Evolutionary conservation across 345 rosid genomes (phyloP).

Genomic region (Salix dunnii): DNA sequence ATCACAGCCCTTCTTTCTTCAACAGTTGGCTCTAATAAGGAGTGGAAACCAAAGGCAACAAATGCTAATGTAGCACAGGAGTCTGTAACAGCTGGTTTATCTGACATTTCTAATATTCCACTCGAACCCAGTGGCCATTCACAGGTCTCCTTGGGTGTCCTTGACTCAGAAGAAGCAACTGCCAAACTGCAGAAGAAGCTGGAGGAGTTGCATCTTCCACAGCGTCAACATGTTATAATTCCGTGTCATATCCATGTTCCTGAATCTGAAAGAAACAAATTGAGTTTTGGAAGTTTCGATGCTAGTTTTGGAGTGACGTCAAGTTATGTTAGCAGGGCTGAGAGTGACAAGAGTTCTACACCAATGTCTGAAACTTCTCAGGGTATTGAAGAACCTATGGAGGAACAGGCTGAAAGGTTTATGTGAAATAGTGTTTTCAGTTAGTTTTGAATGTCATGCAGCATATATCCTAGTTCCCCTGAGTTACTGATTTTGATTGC

Average conservation of each 20-base stretch:
- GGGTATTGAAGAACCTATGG: conserved; percentile 50
- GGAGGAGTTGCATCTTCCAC: conserved; percentile 67
- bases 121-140: conserved; percentile 43
- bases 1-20: conserved; percentile 21
- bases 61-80: conserved; percentile 44
- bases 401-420: conserved; percentile 60
- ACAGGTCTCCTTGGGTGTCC: conserved; percentile 35
- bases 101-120: conserved; percentile 40
- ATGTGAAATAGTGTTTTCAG: conserved; percentile 8
- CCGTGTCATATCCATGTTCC: conserved; percentile 92
- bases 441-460: conserved; percentile 6
- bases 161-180: conserved; percentile 55
- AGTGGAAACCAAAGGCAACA: conserved; percentile 89
- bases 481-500: background rate
- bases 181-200: conserved; percentile 66
- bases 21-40: conserved; percentile 61
- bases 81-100: conserved; percentile 45
- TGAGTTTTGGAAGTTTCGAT: conserved; percentile 96
- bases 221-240: conserved; percentile 83
- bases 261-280: conserved; percentile 77
- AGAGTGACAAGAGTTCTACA: conserved; percentile 64
- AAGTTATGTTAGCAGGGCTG: conserved; percentile 36
- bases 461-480: background rate
- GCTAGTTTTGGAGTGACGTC: conserved; percentile 59
- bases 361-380: conserved; percentile 60